Percentiles rank a stretch among this genome's conserved stretches.
Evolutionary conservation across 768 basidiomycete genomes (phyloP).

Genomic region (Kwoniella sp.): DNA sequence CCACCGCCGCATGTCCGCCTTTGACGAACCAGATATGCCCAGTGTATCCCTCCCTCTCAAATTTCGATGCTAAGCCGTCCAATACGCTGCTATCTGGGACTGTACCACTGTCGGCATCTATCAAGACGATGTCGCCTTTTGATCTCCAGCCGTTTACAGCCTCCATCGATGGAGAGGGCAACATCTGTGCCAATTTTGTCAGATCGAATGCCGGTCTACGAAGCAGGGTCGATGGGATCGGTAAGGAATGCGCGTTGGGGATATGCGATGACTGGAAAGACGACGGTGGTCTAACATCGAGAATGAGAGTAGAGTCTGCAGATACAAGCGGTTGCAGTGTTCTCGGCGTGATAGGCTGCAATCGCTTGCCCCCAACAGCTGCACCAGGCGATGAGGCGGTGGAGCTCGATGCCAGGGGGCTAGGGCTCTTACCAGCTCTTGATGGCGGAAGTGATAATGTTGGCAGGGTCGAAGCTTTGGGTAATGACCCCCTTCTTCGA

Average conservation of each 20-base stretch:
- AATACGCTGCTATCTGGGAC: slow-evolving; percentile 62
- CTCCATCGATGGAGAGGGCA: slow-evolving; percentile 61
- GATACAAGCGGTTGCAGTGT: slow-evolving; percentile 25
- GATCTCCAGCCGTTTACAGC: slow-evolving; percentile 35
- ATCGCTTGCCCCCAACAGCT: slow-evolving; percentile 10
- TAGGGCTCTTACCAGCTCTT: slow-evolving; percentile 25
- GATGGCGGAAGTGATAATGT: slow-evolving; percentile 7
- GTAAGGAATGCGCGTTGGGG: slow-evolving; percentile 73
- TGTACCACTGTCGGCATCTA: slow-evolving; percentile 74
- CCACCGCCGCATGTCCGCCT: slow-evolving; percentile 65
- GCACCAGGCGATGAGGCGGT: slow-evolving; percentile 16
- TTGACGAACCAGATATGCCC: slow-evolving; percentile 75
- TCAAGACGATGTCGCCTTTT: slow-evolving; percentile 67
- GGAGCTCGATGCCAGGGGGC: slow-evolving; percentile 25
- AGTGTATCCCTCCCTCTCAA: slow-evolving; percentile 59
- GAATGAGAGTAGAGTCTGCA: slow-evolving; percentile 61
- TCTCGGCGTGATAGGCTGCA: slow-evolving; percentile 26
- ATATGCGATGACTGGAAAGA: slow-evolving; percentile 70
- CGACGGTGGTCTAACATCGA: slow-evolving; percentile 86
- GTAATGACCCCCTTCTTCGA: slow-evolving; percentile 32
- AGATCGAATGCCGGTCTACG: slow-evolving; percentile 86
- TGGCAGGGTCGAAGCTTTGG: slow-evolving; percentile 13
- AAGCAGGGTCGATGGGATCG: slow-evolving; percentile 90
- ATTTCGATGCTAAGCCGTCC: slow-evolving; percentile 56
- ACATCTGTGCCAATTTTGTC: slow-evolving; percentile 73